Conservation (phyloP, 2,329 filamentous ascomycete genomes). For the Pseudogymnoascus sp. region DNA sequence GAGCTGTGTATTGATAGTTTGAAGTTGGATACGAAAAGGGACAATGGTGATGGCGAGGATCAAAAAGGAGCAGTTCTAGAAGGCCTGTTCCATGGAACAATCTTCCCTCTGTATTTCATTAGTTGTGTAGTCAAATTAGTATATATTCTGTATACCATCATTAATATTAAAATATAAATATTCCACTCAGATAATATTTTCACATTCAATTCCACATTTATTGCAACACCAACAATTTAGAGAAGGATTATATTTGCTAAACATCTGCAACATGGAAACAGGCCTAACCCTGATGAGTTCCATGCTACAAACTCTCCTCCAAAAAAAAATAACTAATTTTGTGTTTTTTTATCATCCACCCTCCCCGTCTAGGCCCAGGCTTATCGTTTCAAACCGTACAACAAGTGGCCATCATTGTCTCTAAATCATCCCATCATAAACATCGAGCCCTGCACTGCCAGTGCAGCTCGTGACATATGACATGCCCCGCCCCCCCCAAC, state of each 20-base stretch:
- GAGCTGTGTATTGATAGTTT: background rate
- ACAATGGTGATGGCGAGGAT: background rate
- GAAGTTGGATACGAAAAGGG: background rate
- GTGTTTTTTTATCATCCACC: conserved; percentile 13
- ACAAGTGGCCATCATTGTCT: conserved; percentile 23
- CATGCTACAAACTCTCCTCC: background rate
- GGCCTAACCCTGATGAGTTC: background rate
- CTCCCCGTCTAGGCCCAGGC: conserved; percentile 23
- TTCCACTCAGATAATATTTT: background rate
- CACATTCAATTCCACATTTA: background rate
- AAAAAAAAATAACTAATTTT: conserved; percentile 12
- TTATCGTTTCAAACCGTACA: conserved; percentile 21
- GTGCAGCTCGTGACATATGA: conserved; percentile 4
- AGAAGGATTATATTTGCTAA: conserved; percentile 6
- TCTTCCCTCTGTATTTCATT: background rate
- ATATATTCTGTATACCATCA: background rate
- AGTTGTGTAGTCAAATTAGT: background rate
- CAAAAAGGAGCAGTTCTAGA: background rate
- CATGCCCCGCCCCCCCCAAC: conserved; percentile 13
- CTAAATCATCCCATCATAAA: conserved; percentile 16
- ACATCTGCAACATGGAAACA: background rate
- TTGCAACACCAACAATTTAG: background rate
- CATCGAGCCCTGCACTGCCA: conserved; percentile 15
- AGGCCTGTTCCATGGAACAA: background rate
- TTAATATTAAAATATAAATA: background rate